Base-by-base conservation (phyloP, 1,139 yeast genomes). In the Yamadazyma conglobata region DNA sequence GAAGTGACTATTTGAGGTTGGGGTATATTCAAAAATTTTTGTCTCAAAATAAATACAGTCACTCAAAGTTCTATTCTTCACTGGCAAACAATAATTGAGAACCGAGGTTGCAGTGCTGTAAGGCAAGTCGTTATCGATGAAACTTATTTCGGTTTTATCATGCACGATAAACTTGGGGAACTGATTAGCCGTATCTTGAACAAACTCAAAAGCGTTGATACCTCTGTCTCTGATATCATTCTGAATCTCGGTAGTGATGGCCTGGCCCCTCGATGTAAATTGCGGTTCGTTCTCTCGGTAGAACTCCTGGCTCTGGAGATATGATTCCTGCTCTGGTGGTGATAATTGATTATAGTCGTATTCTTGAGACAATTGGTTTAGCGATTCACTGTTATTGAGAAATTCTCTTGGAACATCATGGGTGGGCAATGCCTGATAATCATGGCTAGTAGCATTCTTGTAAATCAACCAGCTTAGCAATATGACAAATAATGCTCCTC, bases 11-110 rank as follows among this genome's bases (percentile, higher is more conserved):
- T 86, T 73, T 10, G 66, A 60, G 19, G 47, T 57, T 10, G 52
- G 28, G 30, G 42, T 54, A 33, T 63, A 69, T 37, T 75, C 82
- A 52, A 65, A 78, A 1, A 82, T 58, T 46, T 83, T 83, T 4
- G 77, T 73, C 51, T 83, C 93, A 47, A 81, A 83, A 50, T 83
- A 83, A 4, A 80, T 73, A 0, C 81, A 67, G 41, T 76, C 84
- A 18, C 81, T 79, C 39, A 64, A 65, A 5, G 51, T 31, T 37
- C 83, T 60, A 39, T 76, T 74, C 36, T 63, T 64, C 3, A 68
- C 66, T 0, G 93, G 93, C 24, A 82, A 54, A 9, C 88, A 80
- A 40, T 70, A 67, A 48, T 82, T 82, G 41, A 82, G 56, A 2
- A 71, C 54, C 8, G 70, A 49, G 0, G 73, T 66, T 1, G 81